phyloP scores from a whole-genome alignment of 2,329 filamentous ascomycete species.

The Fusarium globosum region DNA sequence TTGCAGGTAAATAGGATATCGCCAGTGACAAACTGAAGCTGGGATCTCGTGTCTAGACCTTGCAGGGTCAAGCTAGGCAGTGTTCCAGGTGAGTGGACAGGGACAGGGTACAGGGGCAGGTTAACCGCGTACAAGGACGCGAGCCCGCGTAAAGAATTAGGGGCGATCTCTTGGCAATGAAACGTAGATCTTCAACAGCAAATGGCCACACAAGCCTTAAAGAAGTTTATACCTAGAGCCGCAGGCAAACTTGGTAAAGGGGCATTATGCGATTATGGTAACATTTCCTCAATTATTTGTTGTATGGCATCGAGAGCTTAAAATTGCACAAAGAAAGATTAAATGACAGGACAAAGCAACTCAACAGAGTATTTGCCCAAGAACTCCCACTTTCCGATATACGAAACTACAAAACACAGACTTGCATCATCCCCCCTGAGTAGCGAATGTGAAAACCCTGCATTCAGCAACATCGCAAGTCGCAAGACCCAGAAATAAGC shows the following conservation, averaged over 20 bases:
- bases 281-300: background rate
- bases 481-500: background rate
- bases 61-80: background rate
- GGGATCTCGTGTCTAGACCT: background rate
- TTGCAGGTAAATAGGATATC: background rate
- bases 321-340: no score
- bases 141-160: background rate
- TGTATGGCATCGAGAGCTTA: no score
- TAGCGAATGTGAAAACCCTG: background rate
- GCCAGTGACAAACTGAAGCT: no score
- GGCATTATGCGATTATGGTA: no score
- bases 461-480: background rate
- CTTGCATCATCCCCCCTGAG: background rate
- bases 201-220: rapidly evolving
- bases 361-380: background rate
- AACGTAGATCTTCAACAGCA: no score
- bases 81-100: background rate
- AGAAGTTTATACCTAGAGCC: rapidly evolving
- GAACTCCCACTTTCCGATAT: background rate
- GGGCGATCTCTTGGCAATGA: background rate
- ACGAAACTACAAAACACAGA: rapidly evolving
- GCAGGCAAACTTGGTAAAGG: rapidly evolving
- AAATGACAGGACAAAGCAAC: no score
- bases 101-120: background rate
- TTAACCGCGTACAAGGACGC: background rate